Evolutionary conservation across 2,329 filamentous ascomycete genomes (phyloP).

Genomic region (Penicillium italicum): DNA sequence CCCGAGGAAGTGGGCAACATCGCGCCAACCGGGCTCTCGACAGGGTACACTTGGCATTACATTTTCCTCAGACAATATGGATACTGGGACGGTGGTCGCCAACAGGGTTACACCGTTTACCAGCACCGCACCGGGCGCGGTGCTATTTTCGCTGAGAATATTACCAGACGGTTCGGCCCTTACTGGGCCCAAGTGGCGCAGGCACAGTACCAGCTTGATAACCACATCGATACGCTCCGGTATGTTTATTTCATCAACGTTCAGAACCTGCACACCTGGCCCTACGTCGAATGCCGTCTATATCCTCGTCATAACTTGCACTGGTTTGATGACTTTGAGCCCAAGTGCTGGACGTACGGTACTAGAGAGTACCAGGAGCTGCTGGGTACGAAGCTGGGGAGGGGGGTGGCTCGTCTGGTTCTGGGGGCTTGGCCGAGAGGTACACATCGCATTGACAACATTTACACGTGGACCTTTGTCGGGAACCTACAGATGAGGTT

Average conservation of each 20-base stretch:
- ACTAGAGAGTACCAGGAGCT: conserved; percentile 1
- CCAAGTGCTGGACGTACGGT: neutral
- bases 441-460: neutral
- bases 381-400: neutral
- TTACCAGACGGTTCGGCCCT: neutral
- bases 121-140: neutral
- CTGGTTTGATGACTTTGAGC: neutral
- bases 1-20: neutral
- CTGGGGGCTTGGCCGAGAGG: neutral
- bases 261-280: neutral
- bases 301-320: neutral
- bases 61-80: neutral
- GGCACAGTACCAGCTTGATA: neutral
- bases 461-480: neutral
- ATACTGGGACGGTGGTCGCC: neutral
- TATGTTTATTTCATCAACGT: neutral
- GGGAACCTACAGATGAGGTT: neutral
- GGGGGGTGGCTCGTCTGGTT: neutral
- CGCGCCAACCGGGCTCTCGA: neutral
- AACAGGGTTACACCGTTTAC: neutral
- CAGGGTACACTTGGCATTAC: neutral
- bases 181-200: neutral
- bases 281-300: neutral
- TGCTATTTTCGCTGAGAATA: neutral
- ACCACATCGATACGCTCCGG: neutral